These are phyloP conservation scores for Annulohypoxylon maeteangense DNA, from an alignment of 495 filamentous ascomycete species.

Conservation along the genomic window DNA sequence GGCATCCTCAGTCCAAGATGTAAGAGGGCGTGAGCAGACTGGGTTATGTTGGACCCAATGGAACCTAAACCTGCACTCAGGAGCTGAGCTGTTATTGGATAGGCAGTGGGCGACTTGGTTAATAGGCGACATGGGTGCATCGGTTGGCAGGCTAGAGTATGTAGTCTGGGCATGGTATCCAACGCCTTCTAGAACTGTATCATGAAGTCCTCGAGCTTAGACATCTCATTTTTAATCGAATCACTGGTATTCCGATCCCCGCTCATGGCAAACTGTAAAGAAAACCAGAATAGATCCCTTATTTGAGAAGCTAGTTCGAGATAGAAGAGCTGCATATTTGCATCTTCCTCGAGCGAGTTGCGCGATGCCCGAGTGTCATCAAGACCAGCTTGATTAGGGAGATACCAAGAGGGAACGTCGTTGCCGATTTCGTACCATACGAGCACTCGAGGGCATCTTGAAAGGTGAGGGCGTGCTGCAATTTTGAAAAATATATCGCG, in stretches of 20 bases:
- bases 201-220: neutral
- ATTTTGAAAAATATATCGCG: slow-evolving; percentile 19
- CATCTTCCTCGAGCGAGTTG: neutral
- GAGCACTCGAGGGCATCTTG: neutral
- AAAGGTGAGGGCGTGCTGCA: neutral
- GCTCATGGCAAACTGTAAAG: neutral
- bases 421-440: slow-evolving; percentile 18
- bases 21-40: neutral
- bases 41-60: neutral
- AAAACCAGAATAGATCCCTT: slow-evolving; percentile 9
- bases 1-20: neutral
- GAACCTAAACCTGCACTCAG: neutral
- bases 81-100: slow-evolving; percentile 10
- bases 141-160: slow-evolving; percentile 6
- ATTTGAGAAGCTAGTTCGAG: neutral
- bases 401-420: neutral
- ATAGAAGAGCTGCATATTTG: neutral
- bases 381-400: neutral
- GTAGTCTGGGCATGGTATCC: slow-evolving; percentile 11
- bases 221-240: neutral
- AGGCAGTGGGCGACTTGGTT: neutral
- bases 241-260: neutral
- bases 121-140: slow-evolving; percentile 10
- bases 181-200: slow-evolving; percentile 3
- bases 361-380: neutral